Percentiles rank a stretch among this genome's conserved stretches.
phyloP scores from a whole-genome alignment of 257 asterid species.

The Solanum virginianum region DNA sequence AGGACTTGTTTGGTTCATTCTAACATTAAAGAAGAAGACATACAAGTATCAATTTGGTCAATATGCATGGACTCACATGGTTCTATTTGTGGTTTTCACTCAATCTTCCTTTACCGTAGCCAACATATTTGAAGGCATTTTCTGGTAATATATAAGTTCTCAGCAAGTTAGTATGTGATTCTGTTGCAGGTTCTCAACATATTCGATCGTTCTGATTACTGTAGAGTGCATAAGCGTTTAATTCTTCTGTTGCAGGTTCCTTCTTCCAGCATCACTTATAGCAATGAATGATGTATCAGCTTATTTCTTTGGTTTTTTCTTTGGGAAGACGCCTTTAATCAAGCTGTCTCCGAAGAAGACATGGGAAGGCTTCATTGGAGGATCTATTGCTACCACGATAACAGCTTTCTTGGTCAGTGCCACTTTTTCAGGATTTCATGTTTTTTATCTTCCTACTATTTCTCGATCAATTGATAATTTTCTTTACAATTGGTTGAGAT shows the following conservation, averaged over 20 bases:
- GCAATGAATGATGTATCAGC: constrained; percentile 77
- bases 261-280: constrained; percentile 89
- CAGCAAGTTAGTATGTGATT: background rate
- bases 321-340: constrained; percentile 81
- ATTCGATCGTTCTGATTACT: too few species aligned
- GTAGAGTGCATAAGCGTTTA: constrained; percentile 12
- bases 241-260: constrained; percentile 62
- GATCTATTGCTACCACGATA: constrained; percentile 61
- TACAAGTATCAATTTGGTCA: constrained; percentile 91
- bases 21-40: constrained; percentile 72
- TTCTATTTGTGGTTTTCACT: constrained; percentile 61
- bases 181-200: too few species aligned
- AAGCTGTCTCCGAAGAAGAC: constrained; percentile 84
- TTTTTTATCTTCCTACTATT: background rate
- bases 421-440: background rate
- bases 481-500: background rate
- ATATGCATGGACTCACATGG: constrained; percentile 88
- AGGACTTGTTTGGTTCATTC: constrained; percentile 93
- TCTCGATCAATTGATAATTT: background rate
- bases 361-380: constrained; percentile 97
- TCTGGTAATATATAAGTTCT: constrained; percentile 37
- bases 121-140: constrained; percentile 71
- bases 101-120: constrained; percentile 74
- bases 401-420: constrained; percentile 59
- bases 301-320: constrained; percentile 77